Conservation (phyloP, 2,329 filamentous ascomycete genomes). For the Magnaporthales sp. region DNA sequence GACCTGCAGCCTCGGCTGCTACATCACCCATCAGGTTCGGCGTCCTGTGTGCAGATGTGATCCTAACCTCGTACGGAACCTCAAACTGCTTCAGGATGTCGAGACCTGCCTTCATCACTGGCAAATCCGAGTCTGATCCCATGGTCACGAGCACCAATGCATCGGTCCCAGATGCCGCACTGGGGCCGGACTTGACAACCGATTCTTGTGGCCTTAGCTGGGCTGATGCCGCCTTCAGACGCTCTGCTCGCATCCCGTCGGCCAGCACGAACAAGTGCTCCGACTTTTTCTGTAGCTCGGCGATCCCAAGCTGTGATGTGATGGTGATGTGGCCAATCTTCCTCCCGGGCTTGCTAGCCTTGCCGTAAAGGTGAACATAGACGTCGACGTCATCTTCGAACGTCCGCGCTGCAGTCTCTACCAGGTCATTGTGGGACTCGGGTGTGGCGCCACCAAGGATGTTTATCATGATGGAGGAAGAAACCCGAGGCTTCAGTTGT, state of each 20-base stretch:
- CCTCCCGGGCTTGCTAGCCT: constrained; percentile 74
- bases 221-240: constrained; percentile 29
- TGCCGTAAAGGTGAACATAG: constrained; percentile 83
- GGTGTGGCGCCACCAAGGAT: constrained; percentile 61
- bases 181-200: constrained; percentile 3
- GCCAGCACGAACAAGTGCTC: constrained; percentile 61
- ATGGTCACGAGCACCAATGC: constrained; percentile 71
- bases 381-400: constrained; percentile 38
- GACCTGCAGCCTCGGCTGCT: constrained; percentile 51
- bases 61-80: constrained; percentile 65
- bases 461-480: constrained; percentile 68
- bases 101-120: constrained; percentile 56
- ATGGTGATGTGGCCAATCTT: constrained; percentile 96
- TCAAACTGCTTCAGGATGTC: constrained; percentile 58
- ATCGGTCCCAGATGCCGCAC: constrained; percentile 14
- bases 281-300: constrained; percentile 50
- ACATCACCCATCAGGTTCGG: constrained; percentile 62
- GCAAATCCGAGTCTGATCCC: constrained; percentile 74
- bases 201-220: constrained; percentile 7
- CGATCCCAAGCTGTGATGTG: constrained; percentile 41
- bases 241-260: constrained; percentile 48
- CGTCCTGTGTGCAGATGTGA: constrained; percentile 74
- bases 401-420: constrained; percentile 34
- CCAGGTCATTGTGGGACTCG: constrained; percentile 50
- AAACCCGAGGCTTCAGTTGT: constrained; percentile 49